Conservation (phyloP, 176 grass and related monocot species). For the Avena eriantha region DNA sequence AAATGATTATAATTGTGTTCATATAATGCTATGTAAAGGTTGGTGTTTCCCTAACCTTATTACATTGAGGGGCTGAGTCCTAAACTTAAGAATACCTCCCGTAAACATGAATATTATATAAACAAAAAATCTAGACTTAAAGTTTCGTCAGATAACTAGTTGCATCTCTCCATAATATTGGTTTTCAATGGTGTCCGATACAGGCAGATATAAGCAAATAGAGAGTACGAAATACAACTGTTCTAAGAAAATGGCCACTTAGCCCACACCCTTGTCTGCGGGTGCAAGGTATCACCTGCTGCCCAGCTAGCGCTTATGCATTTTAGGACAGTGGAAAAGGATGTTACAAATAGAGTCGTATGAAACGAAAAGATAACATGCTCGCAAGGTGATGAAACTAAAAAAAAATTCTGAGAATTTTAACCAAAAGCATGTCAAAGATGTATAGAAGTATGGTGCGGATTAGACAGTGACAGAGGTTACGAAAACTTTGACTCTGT, state of each 20-base stretch:
- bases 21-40: not conserved
- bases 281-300: not conserved
- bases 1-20: not conserved
- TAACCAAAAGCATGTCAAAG: slow-evolving; percentile 1
- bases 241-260: not conserved
- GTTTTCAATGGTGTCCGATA: not conserved
- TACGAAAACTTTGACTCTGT: not conserved
- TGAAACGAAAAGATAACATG: not conserved
- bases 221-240: not conserved
- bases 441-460: not conserved
- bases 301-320: not conserved
- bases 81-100: not conserved
- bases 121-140: not conserved
- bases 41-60: not conserved
- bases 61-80: not conserved
- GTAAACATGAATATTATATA: not conserved
- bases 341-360: not conserved
- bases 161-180: not conserved
- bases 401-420: not conserved
- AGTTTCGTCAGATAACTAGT: not conserved
- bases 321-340: not conserved
- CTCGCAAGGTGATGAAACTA: not conserved
- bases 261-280: not conserved
- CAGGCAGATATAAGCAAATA: not conserved
- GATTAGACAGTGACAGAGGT: not conserved